A percentile compares a stretch with the other conserved stretches of the same genome.
Conservation (phyloP, 2,329 filamentous ascomycete species). For the Eurotiales sp. region DNA sequence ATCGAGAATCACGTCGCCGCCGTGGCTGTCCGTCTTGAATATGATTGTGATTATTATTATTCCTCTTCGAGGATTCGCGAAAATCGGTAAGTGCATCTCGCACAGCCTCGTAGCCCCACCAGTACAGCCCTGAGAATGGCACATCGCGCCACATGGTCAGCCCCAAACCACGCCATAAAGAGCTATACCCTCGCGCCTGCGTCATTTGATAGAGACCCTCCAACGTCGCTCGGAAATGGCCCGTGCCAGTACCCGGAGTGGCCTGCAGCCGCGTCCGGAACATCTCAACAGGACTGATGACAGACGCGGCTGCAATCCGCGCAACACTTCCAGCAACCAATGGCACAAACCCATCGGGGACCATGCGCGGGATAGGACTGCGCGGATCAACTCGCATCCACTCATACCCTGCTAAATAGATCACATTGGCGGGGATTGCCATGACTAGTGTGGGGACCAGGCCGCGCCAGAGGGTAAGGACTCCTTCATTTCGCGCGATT, state of each 20-base stretch:
- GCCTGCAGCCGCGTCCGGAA: slow-evolving; percentile 91
- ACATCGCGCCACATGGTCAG: slow-evolving; percentile 96
- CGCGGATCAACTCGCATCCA: slow-evolving; percentile 73
- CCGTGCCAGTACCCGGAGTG: slow-evolving; percentile 54
- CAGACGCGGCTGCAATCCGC: slow-evolving; percentile 73
- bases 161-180: slow-evolving; percentile 84
- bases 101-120: slow-evolving; percentile 93
- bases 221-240: slow-evolving; percentile 76
- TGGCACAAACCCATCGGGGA: slow-evolving; percentile 70
- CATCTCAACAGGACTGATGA: slow-evolving; percentile 88
- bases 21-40: slow-evolving; percentile 31
- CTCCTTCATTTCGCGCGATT: slow-evolving; percentile 89
- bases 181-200: slow-evolving; percentile 66
- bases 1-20: slow-evolving; percentile 22
- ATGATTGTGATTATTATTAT: not conserved
- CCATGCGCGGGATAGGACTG: slow-evolving; percentile 65
- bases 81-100: slow-evolving; percentile 67
- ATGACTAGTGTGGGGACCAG: slow-evolving; percentile 91
- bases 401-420: slow-evolving; percentile 98
- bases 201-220: slow-evolving; percentile 77
- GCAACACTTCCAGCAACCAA: slow-evolving; percentile 76
- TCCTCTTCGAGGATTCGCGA: slow-evolving; percentile 52
- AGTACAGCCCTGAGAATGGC: slow-evolving; percentile 94
- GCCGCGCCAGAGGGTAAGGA: slow-evolving; percentile 84
- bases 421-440: slow-evolving; percentile 92